These are phyloP conservation scores for Leccinum laetum DNA, from an alignment of 1,284 basidiomycete genomes.

Conservation along the genomic window DNA sequence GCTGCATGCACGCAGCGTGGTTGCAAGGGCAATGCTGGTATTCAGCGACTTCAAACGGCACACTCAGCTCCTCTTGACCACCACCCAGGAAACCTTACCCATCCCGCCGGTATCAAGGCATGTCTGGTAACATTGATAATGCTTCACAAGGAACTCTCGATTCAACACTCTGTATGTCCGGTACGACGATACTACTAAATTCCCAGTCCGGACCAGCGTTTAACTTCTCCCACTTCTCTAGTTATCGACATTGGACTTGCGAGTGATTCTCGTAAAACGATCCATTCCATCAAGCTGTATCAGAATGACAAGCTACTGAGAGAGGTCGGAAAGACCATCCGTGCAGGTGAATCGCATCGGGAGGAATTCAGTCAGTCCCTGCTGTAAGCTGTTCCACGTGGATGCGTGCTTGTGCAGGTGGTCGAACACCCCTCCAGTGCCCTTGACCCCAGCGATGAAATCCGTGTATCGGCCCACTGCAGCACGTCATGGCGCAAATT, in stretches of 20 bases:
- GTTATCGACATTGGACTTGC: conserved; percentile 1
- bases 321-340: neutral
- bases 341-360: neutral
- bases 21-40: neutral
- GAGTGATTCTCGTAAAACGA: conserved; percentile 4
- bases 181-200: neutral
- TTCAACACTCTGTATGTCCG: conserved; percentile 3
- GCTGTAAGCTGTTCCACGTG: conserved; percentile 6
- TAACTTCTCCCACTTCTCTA: neutral
- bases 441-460: conserved; percentile 1
- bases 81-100: neutral
- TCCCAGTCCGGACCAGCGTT: neutral
- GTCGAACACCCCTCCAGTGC: conserved; percentile 1
- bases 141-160: neutral
- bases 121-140: neutral
- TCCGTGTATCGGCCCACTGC: conserved; percentile 1
- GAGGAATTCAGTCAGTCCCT: conserved; percentile 5
- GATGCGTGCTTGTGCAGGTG: neutral
- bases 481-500: neutral
- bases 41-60: neutral
- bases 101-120: neutral
- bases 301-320: neutral
- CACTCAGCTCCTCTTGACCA: neutral
- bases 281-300: conserved; percentile 7
- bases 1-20: neutral